Base-by-base conservation (phyloP, 345 rosid species). In the Populus euphratica region DNA sequence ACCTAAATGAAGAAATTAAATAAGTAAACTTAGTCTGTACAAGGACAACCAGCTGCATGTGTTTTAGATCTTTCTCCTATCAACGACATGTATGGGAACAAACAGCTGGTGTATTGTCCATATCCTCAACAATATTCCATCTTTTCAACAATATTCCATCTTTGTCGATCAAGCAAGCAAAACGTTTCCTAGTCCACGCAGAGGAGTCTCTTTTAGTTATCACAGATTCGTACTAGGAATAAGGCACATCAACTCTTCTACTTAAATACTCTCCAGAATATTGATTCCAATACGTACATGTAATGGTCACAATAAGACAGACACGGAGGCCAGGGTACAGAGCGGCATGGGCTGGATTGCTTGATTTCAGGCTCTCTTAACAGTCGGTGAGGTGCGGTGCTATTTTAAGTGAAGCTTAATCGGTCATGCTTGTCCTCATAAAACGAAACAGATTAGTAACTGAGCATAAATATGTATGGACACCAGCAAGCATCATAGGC, bases 241-340 rank as follows among this genome's bases (percentile, higher is more conserved):
- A 75, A 74, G 41, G 64, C 77, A 64, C 27, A 74, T 23, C 47
- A 31, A 61, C 27, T 21, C 43, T 67, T 6, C 9, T 49, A 7
- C 56, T 50, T 50, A 18, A 3, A 75, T 49, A 50, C 10, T 35
- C 16, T 23, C 35, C 61, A 6, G 64, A 47, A 33, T 47, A 29
- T 33, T 47, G 62, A 29, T 59, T 73, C 41, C 6, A 13, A 50
- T 50, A 1, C 56, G 18, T 50, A 8, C 38, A 67, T 63, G 47
- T 62, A 77, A 59, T 74, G 68, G 71, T 81, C 44, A 20, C 59
- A 41, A 62, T n/a, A 72, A 62, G 29, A 31, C 74, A 76, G 81
- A 81, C 80, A 82, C 67, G 41, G 49, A 25, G 76, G 66, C 77
- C 87, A 76, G 73, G 71, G 27, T 78, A 59, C 84, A 78, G 77